Base-by-base conservation (phyloP, 805 yeast genomes). In the Starmerella floricola region DNA sequence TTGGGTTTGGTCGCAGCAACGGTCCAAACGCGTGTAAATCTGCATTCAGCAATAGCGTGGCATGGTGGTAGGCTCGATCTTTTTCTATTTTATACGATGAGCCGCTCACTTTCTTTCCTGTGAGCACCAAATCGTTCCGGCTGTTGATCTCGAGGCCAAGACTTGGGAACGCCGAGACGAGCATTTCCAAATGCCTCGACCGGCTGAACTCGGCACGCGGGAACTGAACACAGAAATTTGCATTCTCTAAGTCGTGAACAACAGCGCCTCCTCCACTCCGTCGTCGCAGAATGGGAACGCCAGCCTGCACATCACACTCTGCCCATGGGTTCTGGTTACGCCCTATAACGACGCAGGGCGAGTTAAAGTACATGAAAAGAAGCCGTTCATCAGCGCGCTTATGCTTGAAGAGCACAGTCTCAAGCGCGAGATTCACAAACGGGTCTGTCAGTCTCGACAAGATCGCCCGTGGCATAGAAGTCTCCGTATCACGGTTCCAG, bases 191-290 rank as follows among this genome's bases (percentile, higher is more conserved):
- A 74, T 49, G 67, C 63, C 40, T 66, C 64, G 50, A 93, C 56
- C 62, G 72, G 66, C 59, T 49, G 56, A 91, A 91, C 2, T 69
- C 69, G 11, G 67, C 69, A 47, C 82, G 71, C 3, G 82, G 67
- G 8, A 82, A 75, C 65, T 88, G 76, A 54, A 73, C 85, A 4
- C 93, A 78, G 60, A 79, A 91, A 56, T 91, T 91, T 16, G 79
- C 76, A 54, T 91, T 91, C 0, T 96, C 95, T 4, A 68, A 50
- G 60, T 88, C 98, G 58, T 91, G 99, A 10, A 86, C 94, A 1
- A 91, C 99, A 0, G 96, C 76, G 0, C 99, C 99, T 2, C 99
- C 99, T 0, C 99, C 99, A 8, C 91, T 78, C 36, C 72, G 65
- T 42, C 99, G 66, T 51, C 99, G 66, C 5, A 91, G 57, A 6